Evolutionary conservation across 2,329 filamentous ascomycete genomes (phyloP).

Genomic region (Diaporthe nobilis): DNA sequence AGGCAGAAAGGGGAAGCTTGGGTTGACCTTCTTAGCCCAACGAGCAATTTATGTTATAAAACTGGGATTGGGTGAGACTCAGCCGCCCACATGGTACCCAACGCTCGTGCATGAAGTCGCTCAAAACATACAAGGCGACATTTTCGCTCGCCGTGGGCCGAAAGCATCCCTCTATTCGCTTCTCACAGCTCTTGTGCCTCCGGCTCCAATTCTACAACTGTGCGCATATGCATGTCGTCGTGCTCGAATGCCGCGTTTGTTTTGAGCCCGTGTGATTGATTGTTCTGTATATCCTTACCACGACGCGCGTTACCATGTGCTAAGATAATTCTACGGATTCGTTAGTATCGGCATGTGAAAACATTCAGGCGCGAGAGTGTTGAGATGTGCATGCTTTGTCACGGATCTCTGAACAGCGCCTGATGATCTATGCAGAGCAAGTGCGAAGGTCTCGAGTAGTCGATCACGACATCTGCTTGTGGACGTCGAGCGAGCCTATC

Average conservation of each 20-base stretch:
- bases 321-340: not conserved
- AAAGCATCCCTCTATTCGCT: not conserved
- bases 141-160: not conserved
- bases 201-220: not conserved
- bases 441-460: not conserved
- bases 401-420: too few relatives aligned
- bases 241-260: accelerated
- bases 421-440: not conserved
- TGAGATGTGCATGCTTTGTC: not conserved
- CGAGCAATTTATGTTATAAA: not conserved
- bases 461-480: not conserved
- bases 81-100: not conserved
- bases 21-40: not conserved
- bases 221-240: too few relatives aligned
- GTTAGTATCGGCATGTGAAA: not conserved
- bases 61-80: not conserved
- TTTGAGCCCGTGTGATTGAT: not conserved
- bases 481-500: not conserved
- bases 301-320: not conserved
- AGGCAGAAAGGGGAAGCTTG: not conserved
- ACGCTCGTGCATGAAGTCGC: not conserved
- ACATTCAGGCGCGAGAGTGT: not conserved
- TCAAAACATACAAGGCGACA: not conserved
- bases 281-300: not conserved
- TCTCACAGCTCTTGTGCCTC: not conserved